Conservation (phyloP, 2,329 filamentous ascomycete species). For the Plenodomus biglobosus region DNA sequence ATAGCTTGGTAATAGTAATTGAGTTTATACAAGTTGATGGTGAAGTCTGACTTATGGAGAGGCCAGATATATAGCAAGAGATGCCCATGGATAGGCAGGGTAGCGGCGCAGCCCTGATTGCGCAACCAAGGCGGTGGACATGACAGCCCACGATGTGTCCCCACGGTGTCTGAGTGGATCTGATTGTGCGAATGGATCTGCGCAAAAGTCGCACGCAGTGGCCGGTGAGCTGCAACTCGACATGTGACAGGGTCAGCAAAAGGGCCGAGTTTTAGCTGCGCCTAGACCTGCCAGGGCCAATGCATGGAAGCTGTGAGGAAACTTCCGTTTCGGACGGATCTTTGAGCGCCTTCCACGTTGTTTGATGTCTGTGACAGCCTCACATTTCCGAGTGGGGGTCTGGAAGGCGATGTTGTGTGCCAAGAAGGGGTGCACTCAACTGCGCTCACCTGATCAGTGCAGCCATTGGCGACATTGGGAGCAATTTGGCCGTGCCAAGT, state of each 20-base stretch:
- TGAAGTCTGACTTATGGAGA: background rate
- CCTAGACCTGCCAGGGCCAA: constrained; percentile 2
- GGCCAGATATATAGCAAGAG: background rate
- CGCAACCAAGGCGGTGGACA: background rate
- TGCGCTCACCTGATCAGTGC: too few species aligned
- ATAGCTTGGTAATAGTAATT: background rate
- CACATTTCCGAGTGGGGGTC: background rate
- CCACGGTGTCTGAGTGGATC: constrained; percentile 13
- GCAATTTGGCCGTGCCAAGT: background rate
- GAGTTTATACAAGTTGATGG: background rate
- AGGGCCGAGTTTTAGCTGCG: constrained; percentile 9
- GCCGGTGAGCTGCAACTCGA: constrained; percentile 3
- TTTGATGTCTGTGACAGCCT: background rate
- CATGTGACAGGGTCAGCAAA: constrained; percentile 15
- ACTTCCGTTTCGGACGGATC: constrained; percentile 10
- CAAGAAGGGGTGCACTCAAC: too few species aligned
- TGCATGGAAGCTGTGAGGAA: constrained; percentile 14
- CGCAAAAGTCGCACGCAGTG: constrained; percentile 15
- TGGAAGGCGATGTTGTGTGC: background rate
- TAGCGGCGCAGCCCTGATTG: background rate
- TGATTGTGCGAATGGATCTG: constrained; percentile 22
- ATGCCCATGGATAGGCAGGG: background rate
- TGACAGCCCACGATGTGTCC: constrained; percentile 17
- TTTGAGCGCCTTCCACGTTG: background rate
- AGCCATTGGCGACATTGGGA: background rate